Evolutionary conservation across 1,139 yeast genomes (phyloP).

Genomic region (Suhomyces kunorum): DNA sequence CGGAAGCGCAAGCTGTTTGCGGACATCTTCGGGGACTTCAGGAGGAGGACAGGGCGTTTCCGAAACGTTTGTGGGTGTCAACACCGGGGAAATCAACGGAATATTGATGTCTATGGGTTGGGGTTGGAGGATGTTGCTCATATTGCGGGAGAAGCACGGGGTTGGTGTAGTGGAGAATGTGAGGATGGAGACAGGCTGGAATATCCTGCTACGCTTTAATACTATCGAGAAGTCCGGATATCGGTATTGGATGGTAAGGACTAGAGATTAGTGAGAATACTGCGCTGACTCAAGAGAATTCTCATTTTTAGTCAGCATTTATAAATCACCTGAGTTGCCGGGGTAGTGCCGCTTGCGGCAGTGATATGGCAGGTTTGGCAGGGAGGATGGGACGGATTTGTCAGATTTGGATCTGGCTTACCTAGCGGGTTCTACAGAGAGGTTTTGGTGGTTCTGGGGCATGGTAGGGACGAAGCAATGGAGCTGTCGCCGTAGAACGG

Average conservation of each 20-base stretch:
- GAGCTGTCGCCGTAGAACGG: no score
- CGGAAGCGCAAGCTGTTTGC: constrained; percentile 24
- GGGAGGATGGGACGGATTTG: no score
- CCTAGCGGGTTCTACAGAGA: no score
- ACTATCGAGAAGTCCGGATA: constrained; percentile 1
- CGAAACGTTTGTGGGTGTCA: constrained; percentile 30
- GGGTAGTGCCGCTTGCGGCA: not conserved
- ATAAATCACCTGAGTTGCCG: not conserved
- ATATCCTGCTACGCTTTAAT: not conserved
- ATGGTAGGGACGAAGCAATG: no score
- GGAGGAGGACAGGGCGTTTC: constrained; percentile 24
- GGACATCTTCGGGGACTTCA: constrained; percentile 22
- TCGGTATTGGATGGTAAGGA: constrained; percentile 1
- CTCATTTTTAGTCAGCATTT: not conserved
- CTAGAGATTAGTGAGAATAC: not conserved
- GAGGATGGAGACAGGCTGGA: not conserved
- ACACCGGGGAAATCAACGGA: constrained; percentile 41
- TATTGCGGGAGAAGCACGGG: not conserved
- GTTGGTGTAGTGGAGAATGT: not conserved
- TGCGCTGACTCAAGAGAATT: not conserved
- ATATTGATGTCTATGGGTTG: constrained; percentile 24
- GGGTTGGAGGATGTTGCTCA: constrained; percentile 11
- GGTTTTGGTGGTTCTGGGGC: no score
- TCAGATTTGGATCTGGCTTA: no score
- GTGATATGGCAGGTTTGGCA: no score